These are phyloP conservation scores for Huntiella bhutanensis DNA, from an alignment of 2,329 filamentous ascomycete genomes.

Conservation along the genomic window DNA sequence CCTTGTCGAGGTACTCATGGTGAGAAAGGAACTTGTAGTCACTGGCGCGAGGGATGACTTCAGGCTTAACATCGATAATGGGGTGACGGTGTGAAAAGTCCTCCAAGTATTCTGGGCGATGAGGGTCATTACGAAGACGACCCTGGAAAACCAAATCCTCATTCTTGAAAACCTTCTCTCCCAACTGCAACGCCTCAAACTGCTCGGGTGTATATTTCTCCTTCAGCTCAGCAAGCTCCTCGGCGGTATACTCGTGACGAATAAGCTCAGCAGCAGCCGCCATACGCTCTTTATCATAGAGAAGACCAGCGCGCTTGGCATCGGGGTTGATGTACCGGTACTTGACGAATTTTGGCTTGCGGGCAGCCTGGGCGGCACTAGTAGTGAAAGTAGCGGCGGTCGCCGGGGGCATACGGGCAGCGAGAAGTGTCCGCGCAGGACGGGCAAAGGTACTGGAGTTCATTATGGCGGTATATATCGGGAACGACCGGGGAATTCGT, in stretches of 20 bases:
- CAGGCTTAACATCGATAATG: constrained; percentile 51
- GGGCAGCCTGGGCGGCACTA: constrained; percentile 27
- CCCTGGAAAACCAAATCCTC: constrained; percentile 59
- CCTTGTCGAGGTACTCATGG: constrained; percentile 31
- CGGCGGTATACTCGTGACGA: background rate
- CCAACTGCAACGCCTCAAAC: constrained; percentile 61
- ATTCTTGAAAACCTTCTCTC: constrained; percentile 56
- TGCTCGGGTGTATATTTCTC: constrained; percentile 64
- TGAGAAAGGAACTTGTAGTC: constrained; percentile 39
- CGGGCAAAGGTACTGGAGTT: constrained; percentile 7
- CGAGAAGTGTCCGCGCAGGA: constrained; percentile 7
- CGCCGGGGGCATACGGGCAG: constrained; percentile 11
- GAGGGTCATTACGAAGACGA: constrained; percentile 50
- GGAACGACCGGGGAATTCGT: background rate
- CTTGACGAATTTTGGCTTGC: constrained; percentile 18
- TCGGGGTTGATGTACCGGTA: constrained; percentile 8
- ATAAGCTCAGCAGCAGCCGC: background rate
- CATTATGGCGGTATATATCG: constrained; percentile 3
- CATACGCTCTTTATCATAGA: constrained; percentile 1
- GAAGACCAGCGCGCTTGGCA: constrained; percentile 1
- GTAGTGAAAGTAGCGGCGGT: constrained; percentile 27
- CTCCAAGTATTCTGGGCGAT: constrained; percentile 58
- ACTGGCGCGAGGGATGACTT: constrained; percentile 28
- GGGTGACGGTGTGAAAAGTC: constrained; percentile 64
- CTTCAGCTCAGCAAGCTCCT: constrained; percentile 5